A percentile compares a stretch with the other conserved stretches of the same genome.
Evolutionary conservation across 2,329 filamentous ascomycete genomes (phyloP).

Genomic region (Mycogone perniciosa): DNA sequence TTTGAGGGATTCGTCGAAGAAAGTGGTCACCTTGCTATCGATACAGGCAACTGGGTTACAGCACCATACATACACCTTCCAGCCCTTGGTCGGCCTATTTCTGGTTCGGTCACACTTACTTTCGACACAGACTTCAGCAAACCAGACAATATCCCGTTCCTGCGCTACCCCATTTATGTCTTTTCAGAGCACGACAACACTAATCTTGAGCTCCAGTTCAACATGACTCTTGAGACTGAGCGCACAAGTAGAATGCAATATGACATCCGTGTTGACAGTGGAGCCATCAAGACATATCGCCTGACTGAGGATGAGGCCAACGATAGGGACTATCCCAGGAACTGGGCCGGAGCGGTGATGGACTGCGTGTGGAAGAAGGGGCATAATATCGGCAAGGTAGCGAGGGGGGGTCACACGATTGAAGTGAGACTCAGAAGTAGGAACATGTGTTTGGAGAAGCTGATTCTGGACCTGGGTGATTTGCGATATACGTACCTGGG

Average conservation of each 20-base stretch:
- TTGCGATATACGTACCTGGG: slow-evolving; percentile 30
- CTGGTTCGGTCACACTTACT: slow-evolving; percentile 18
- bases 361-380: slow-evolving; percentile 44
- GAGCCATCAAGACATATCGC: slow-evolving; percentile 24
- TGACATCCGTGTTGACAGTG: slow-evolving; percentile 41
- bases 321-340: slow-evolving; percentile 36
- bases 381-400: slow-evolving; percentile 21
- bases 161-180: slow-evolving; percentile 27
- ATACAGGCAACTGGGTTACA: slow-evolving; percentile 21
- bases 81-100: slow-evolving; percentile 22
- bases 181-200: slow-evolving; percentile 20
- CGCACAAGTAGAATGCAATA: slow-evolving; percentile 44
- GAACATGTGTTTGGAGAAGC: slow-evolving; percentile 33
- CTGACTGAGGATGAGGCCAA: slow-evolving; percentile 24
- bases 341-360: slow-evolving; percentile 44
- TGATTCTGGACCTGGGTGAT: slow-evolving; percentile 28
- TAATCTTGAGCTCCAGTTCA: slow-evolving; percentile 29
- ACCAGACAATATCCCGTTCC: slow-evolving; percentile 16
- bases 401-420: slow-evolving; percentile 24
- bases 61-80: slow-evolving; percentile 24
- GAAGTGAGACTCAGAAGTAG: slow-evolving; percentile 25
- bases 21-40: slow-evolving; percentile 29
- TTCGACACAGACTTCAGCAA: slow-evolving; percentile 14
- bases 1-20: slow-evolving; percentile 31
- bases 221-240: slow-evolving; percentile 42